A percentile compares a stretch with the other conserved stretches of the same genome.
phyloP scores from a whole-genome alignment of 176 grass and related monocot genomes.

The Bothriochloa decipiens region DNA sequence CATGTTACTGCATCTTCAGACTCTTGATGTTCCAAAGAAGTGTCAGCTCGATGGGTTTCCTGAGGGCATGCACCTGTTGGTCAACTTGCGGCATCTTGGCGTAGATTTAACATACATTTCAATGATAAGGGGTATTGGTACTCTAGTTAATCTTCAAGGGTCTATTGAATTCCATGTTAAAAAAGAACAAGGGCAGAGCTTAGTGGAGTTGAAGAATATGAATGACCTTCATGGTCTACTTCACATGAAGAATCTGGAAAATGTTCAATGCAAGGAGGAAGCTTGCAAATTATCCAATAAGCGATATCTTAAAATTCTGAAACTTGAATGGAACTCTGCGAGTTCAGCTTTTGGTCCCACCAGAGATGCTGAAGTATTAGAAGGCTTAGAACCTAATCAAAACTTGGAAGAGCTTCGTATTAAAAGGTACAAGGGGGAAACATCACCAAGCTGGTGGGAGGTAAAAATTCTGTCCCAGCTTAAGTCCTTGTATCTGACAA shows the following conservation, averaged over 20 bases:
- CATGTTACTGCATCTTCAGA: conserved; percentile 62
- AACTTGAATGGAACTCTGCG: conserved; percentile 43
- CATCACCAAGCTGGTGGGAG: conserved; percentile 48
- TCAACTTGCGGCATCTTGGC: conserved; percentile 51
- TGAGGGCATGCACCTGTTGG: conserved; percentile 35
- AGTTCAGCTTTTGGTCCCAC: background rate
- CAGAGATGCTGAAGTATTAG: conserved; percentile 35
- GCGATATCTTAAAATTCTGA: conserved; percentile 35
- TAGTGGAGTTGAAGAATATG: conserved; percentile 52
- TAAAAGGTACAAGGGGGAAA: conserved; percentile 38
- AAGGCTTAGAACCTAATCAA: conserved; percentile 42
- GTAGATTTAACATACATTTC: conserved; percentile 36
- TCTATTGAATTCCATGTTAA: conserved; percentile 48
- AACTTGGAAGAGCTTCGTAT: conserved; percentile 53
- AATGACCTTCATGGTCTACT: conserved; percentile 50
- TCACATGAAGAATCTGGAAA: conserved; percentile 48
- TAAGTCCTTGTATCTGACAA: conserved; percentile 35
- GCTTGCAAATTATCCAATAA: conserved; percentile 42
- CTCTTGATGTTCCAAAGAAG: conserved; percentile 48
- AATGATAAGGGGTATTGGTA: conserved; percentile 47
- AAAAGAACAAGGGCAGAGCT: conserved; percentile 29
- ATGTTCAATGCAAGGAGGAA: conserved; percentile 45
- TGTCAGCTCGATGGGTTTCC: conserved; percentile 38
- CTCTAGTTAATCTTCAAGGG: conserved; percentile 49
- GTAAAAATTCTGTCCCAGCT: conserved; percentile 8